Base-by-base conservation (phyloP, 495 filamentous ascomycete species). In the Melanomma pulvis-pyrius region DNA sequence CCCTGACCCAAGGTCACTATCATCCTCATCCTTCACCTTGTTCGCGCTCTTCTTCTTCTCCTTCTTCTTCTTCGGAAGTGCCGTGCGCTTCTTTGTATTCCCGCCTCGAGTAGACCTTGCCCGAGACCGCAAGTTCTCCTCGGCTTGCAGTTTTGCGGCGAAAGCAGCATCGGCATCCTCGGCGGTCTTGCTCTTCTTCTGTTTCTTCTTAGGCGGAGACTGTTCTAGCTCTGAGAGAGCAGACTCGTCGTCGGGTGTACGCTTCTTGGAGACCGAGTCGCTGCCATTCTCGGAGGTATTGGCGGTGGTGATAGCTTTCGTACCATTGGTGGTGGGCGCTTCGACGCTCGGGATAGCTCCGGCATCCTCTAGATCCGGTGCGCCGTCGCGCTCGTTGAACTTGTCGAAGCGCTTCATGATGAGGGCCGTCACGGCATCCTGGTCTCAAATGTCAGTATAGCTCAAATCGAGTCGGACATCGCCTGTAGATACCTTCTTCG, bases 341-440 rank as follows among this genome's bases (percentile, higher is more conserved):
- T 73, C 68, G 50, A 63, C 39, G 46, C 57, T 71, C 36, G 59
- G 51, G 59, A 61, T 50, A 73, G 79, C n/a, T 63, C 79, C 46
- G 70, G 74, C 25, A 71, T 63, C 63, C 57, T 65, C 59, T 24
- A 51, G 46, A n/a, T 64, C 57, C 47, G 52, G 57, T 46, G 32
- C 26, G 47, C 60, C 61, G 59, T 81, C 82, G 50, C 76, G 78
- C 47, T 82, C 80, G 34, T 85, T 85, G 71, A 90, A 86, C 65
- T 88, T 87, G 74, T 98, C 93, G 78, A 98, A 98, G 55, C 94
- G 90, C 63, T 87, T 84, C 79, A 92, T 89, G 59, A 98, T 98
- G 22, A 98, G 83, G 46, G 78, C 77, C 72, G 92, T 93, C 71
- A 98, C 88, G 13, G 83, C 84, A 77, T 85, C 81, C 93, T 98